phyloP scores from a whole-genome alignment of 1,284 basidiomycete species.

The Xanthoconium separans region DNA sequence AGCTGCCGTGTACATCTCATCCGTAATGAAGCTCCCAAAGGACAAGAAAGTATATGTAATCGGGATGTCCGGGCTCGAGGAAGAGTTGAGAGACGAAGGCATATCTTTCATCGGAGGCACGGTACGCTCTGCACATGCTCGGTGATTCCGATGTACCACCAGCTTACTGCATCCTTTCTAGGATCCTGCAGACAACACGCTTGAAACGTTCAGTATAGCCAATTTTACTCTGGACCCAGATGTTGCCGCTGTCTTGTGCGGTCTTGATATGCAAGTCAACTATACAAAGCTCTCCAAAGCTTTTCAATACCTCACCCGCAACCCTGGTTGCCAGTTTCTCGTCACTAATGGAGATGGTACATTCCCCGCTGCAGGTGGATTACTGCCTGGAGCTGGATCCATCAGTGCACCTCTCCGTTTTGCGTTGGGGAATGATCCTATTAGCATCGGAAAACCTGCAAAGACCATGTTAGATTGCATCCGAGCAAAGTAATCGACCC shows the following conservation, averaged over 20 bases:
- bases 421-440: constrained; percentile 70
- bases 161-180: constrained; percentile 31
- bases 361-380: constrained; percentile 79
- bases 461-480: constrained; percentile 94
- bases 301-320: constrained; percentile 83
- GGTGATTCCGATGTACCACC: neutral
- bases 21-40: constrained; percentile 85
- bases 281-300: constrained; percentile 95
- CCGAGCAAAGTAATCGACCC: constrained; percentile 75
- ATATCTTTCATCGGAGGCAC: constrained; percentile 84
- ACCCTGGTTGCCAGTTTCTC: constrained; percentile 83
- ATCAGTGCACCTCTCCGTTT: constrained; percentile 82
- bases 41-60: constrained; percentile 97
- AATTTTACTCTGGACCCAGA: constrained; percentile 72
- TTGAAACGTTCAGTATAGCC: constrained; percentile 71
- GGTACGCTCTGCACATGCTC: constrained; percentile 43
- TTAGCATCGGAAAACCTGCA: constrained; percentile 90
- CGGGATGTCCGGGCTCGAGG: constrained; percentile 90
- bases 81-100: constrained; percentile 87
- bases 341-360: constrained; percentile 94
- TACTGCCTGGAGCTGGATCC: constrained; percentile 84
- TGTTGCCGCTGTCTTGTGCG: constrained; percentile 90
- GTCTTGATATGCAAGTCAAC: constrained; percentile 77
- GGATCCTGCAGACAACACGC: constrained; percentile 82
- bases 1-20: constrained; percentile 89